Evolutionary conservation across 768 basidiomycete genomes (phyloP).

Genomic region (Pilatotrama ljubarskyi): DNA sequence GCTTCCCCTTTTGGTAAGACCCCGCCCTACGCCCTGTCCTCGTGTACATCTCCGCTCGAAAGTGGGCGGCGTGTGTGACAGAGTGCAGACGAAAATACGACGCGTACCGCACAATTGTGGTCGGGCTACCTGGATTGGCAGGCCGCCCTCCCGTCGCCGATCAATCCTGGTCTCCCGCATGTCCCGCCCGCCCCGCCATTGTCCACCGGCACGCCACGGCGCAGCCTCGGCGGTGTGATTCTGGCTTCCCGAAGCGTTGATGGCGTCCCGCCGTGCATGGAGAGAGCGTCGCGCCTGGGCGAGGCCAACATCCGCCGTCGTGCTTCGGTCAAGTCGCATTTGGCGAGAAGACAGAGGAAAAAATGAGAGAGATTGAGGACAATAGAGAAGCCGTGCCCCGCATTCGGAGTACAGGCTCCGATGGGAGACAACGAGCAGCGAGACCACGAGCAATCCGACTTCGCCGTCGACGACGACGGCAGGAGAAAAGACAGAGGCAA

Average conservation of each 20-base stretch:
- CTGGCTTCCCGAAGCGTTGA: constrained; percentile 8
- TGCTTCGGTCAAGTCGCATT: neutral
- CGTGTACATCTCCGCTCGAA: constrained; percentile 8
- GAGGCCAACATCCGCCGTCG: neutral
- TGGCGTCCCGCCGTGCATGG: neutral
- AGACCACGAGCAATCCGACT: no score
- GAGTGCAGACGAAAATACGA: neutral
- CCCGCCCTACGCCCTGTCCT: constrained; percentile 10
- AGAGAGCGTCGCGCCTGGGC: neutral
- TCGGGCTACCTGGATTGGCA: constrained; percentile 3
- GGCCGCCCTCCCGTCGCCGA: constrained; percentile 6
- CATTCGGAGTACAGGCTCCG: no score
- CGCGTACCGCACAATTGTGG: neutral
- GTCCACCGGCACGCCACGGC: neutral
- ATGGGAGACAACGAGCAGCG: no score
- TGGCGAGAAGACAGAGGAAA: neutral
- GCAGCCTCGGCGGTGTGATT: neutral
- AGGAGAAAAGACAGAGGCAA: no score
- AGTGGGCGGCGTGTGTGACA: constrained; percentile 1
- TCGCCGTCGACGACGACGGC: no score
- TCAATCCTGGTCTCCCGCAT: neutral
- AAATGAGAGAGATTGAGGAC: neutral
- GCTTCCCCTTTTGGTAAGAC: neutral
- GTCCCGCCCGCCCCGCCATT: neutral
- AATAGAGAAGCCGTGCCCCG: neutral